Base-by-base conservation (phyloP, 257 asterid species). In the Forsythia suspensa region DNA sequence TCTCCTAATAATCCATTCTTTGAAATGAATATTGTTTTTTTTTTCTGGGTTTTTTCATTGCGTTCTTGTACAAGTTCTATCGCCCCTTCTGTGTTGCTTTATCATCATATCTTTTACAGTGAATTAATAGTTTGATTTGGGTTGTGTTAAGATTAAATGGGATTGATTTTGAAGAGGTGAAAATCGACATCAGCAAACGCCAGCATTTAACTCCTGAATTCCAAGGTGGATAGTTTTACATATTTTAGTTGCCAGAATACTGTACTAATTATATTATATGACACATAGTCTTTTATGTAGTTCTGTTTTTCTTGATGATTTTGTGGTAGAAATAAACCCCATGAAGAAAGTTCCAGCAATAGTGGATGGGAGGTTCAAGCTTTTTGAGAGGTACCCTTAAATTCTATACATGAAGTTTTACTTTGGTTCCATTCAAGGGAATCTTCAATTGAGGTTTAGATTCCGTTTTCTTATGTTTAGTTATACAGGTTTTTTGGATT, bases 361-460 rank as follows among this genome's bases (percentile, higher is more conserved):
- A 43, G 90, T 86, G 44, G 97, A 96, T 83, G 99, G 94, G 83
- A 84, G 91, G 76, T 92, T 94, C 83, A 94, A 87, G 92, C 99
- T 96, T 71, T 90, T 76, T 57, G 99, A 96, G 89, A 93, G 98
- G 99, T 93, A 71, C 34, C 57, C 37, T 76, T 38, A 61, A 63
- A 0, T 71, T 71, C 55, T 38, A 9, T 42, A 20, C 20, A 34
- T 66, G n/a, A 51, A 51, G 16, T 63, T 77, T 65, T 59, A 15
- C 21, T 57, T 20, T 57, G 34, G n/a, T 57, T 57, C 21, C 66
- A 57, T n/a, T n/a, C 66, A 57, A 57, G 66, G 5, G 9, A 57
- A 57, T 57, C 34, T 57, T 57, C 4, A 20, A 46, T 46, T 12
- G 16, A 12, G 55, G 55, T 46, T 46, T 12, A 46, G 55, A 46